phyloP scores from a whole-genome alignment of 2,329 filamentous ascomycete species.

The Claviceps pusilla region DNA sequence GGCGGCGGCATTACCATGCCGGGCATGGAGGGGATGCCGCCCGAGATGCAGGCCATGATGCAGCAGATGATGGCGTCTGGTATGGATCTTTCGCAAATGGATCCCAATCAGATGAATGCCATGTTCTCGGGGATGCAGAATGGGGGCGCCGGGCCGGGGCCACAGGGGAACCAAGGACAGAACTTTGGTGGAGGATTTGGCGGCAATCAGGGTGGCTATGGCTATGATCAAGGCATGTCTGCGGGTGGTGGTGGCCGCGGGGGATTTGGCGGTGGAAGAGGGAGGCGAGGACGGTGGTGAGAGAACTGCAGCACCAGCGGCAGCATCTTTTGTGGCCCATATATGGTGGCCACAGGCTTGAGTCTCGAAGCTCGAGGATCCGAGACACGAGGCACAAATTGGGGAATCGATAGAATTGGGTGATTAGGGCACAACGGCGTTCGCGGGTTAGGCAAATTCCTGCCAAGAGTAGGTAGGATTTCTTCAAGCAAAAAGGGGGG shows the following conservation, averaged over 20 bases:
- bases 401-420: background rate
- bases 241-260: constrained; percentile 22
- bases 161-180: constrained; percentile 35
- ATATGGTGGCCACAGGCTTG: background rate
- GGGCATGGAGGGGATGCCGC: constrained; percentile 48
- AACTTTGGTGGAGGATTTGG: constrained; percentile 38
- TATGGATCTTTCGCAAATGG: constrained; percentile 53
- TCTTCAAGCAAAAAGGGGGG: background rate
- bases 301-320: background rate
- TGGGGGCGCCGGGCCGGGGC: constrained; percentile 25
- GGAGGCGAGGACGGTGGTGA: constrained; percentile 17
- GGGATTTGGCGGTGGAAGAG: constrained; percentile 16
- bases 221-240: constrained; percentile 33
- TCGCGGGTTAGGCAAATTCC: background rate
- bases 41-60: constrained; percentile 55
- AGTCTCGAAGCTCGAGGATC: background rate
- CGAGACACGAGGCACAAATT: too few species aligned
- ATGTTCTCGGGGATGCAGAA: constrained; percentile 47
- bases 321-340: background rate
- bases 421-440: background rate
- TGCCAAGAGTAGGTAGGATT: background rate
- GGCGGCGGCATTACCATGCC: constrained; percentile 26
- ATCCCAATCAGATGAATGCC: constrained; percentile 39
- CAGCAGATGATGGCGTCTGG: constrained; percentile 54
- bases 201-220: constrained; percentile 36